Percentiles rank a stretch among this genome's conserved stretches.
Conservation (phyloP, 306 rosid species). For the Castanea sativa region DNA sequence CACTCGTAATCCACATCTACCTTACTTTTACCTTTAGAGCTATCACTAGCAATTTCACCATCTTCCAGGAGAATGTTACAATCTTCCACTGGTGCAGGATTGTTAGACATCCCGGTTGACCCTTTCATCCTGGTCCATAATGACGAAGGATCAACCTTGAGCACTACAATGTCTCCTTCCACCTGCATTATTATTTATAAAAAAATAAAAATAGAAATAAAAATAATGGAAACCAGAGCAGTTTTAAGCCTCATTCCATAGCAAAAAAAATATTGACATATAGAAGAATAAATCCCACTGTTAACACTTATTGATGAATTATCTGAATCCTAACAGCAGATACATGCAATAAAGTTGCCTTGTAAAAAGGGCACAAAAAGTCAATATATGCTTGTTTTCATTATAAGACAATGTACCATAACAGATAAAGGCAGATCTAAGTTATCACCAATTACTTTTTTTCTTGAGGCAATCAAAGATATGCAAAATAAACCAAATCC, state of each 20-base stretch:
- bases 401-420: neutral
- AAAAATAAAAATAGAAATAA: neutral
- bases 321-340: neutral
- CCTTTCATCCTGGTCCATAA: constrained; percentile 86
- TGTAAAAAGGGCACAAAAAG: neutral
- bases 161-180: constrained; percentile 84
- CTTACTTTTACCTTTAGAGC: constrained; percentile 50
- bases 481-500: constrained; percentile 5
- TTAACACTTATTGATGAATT: neutral
- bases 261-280: constrained; percentile 4
- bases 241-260: constrained; percentile 20
- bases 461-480: neutral
- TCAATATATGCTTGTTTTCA: neutral
- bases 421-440: neutral
- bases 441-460: neutral
- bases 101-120: constrained; percentile 34
- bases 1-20: constrained; percentile 31
- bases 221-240: constrained; percentile 10
- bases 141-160: constrained; percentile 64
- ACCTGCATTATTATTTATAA: constrained; percentile 37
- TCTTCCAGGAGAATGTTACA: constrained; percentile 35
- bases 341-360: neutral
- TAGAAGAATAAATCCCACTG: constrained; percentile 10
- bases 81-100: constrained; percentile 40
- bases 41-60: constrained; percentile 29